Conservation (phyloP, 108 stramenopile genomes). For the Cylindrotheca closterium region DNA sequence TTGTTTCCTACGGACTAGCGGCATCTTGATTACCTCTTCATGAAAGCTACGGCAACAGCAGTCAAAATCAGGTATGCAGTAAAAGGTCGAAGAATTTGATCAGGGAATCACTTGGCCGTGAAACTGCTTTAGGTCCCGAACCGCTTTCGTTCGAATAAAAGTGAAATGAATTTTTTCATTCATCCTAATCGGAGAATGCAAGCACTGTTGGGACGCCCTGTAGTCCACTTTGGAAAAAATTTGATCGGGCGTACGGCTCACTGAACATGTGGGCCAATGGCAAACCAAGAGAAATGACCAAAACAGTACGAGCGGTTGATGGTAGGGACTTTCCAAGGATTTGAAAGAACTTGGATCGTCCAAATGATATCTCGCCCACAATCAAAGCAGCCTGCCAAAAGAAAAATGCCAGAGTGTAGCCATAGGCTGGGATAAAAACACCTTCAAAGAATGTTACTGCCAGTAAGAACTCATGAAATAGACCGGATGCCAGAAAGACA, state of each 20-base stretch:
- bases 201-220: constrained; percentile 24
- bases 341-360: constrained; percentile 4
- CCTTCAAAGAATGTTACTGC: not conserved
- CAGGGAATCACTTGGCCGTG: too few relatives aligned
- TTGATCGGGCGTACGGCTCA: constrained; percentile 49
- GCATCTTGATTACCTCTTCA: too few relatives aligned
- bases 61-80: too few relatives aligned
- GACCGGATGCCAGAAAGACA: constrained; percentile 64
- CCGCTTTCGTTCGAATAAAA: too few relatives aligned
- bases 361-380: constrained; percentile 36
- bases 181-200: too few relatives aligned
- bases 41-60: too few relatives aligned
- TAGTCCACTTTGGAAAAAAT: constrained; percentile 44
- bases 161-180: too few relatives aligned
- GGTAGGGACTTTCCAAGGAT: constrained; percentile 28
- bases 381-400: constrained; percentile 65
- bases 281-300: constrained; percentile 45
- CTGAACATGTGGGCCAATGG: constrained; percentile 66
- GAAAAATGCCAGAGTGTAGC: constrained; percentile 57
- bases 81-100: too few relatives aligned
- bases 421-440: constrained; percentile 26
- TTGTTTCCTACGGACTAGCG: too few relatives aligned
- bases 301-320: constrained; percentile 26
- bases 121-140: too few relatives aligned
- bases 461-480: constrained; percentile 74